Conservation (phyloP, 2,329 filamentous ascomycete species). For the Penicillium sp. region DNA sequence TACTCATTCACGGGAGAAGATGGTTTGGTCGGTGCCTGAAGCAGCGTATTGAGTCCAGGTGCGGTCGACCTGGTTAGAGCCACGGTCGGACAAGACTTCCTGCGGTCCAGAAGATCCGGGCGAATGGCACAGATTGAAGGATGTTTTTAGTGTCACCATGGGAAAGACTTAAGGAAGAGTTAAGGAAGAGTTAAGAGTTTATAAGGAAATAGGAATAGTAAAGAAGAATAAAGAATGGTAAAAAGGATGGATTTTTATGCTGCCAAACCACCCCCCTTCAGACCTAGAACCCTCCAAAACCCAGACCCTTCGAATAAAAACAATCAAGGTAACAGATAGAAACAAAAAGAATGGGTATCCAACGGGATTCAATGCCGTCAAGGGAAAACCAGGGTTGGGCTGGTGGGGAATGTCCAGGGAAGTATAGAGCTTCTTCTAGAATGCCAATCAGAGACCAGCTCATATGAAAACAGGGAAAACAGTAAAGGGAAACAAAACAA, state of each 20-base stretch:
- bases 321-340: not conserved
- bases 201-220: not conserved
- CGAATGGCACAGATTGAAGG: conserved; percentile 11
- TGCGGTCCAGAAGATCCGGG: conserved; percentile 23
- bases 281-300: not conserved
- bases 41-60: conserved; percentile 9
- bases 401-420: not conserved
- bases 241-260: not conserved
- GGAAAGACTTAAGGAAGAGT: not conserved
- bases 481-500: too few relatives aligned
- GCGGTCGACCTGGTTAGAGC: conserved; percentile 14
- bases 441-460: not conserved
- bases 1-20: not conserved
- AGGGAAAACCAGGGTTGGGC: conserved; percentile 1
- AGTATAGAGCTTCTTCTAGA: not conserved
- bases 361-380: conserved; percentile 3
- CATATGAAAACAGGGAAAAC: too few relatives aligned
- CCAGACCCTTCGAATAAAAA: not conserved
- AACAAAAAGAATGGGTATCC: conserved; percentile 3
- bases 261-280: not conserved
- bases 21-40: conserved; percentile 17
- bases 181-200: too few relatives aligned
- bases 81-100: conserved; percentile 24
- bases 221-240: not conserved
- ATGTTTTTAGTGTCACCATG: not conserved